phyloP scores from a whole-genome alignment of 768 basidiomycete genomes.

The Boletus reticulatus region DNA sequence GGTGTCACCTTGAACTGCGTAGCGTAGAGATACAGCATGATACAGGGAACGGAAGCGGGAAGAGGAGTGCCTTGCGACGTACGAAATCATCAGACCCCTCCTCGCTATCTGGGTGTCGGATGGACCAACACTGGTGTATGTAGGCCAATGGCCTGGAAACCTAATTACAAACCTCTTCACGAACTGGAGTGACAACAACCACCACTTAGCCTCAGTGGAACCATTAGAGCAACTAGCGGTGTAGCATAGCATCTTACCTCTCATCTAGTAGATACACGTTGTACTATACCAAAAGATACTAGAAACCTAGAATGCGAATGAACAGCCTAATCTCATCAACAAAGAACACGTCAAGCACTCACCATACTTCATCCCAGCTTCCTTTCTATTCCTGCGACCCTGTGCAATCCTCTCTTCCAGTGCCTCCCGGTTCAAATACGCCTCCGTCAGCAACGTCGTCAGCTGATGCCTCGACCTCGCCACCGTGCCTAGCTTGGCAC shows the following conservation, averaged over 20 bases:
- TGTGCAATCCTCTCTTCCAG: conserved; percentile 84
- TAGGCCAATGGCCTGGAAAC: too few relatives aligned
- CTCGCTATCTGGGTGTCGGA: too few relatives aligned
- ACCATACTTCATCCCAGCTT: conserved; percentile 93
- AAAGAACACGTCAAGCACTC: conserved; percentile 17
- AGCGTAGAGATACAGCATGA: too few relatives aligned
- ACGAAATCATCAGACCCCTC: too few relatives aligned
- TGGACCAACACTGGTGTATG: too few relatives aligned
- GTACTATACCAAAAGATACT: not conserved
- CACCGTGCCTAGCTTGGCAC: conserved; percentile 66
- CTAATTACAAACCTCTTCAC: too few relatives aligned
- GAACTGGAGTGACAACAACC: too few relatives aligned
- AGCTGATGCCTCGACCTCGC: conserved; percentile 78
- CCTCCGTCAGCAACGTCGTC: conserved; percentile 76
- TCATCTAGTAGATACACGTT: conserved; percentile 12
- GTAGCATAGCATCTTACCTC: conserved; percentile 24
- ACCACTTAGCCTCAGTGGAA: too few relatives aligned
- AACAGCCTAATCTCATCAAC: not conserved
- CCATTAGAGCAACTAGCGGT: too few relatives aligned
- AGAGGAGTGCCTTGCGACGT: too few relatives aligned
- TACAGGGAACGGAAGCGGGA: too few relatives aligned
- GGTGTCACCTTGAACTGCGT: too few relatives aligned
- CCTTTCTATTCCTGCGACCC: conserved; percentile 79
- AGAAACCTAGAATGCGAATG: conserved; percentile 21
- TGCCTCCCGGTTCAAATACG: conserved; percentile 78